Conservation (phyloP, 768 basidiomycete species). For the Brasilioporus rufonigricans region DNA sequence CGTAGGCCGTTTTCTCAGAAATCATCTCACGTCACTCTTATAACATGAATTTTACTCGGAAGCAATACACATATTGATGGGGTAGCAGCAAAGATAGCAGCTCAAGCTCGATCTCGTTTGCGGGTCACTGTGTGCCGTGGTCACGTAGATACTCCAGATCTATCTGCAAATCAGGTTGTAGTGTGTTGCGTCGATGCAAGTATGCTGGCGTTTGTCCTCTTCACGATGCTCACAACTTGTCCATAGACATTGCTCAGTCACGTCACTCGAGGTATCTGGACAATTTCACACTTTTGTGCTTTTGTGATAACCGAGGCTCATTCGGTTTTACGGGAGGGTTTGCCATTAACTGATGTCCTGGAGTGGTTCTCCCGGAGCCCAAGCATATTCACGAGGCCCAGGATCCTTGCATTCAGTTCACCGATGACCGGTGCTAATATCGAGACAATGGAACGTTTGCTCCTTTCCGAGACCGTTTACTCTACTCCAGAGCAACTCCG, state of each 20-base stretch:
- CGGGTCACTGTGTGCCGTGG: slow-evolving; percentile 14
- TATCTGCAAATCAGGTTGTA: slow-evolving; percentile 34
- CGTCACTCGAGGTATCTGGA: slow-evolving; percentile 35
- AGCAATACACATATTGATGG: slow-evolving; percentile 11
- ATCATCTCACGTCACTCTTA: background rate
- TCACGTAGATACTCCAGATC: slow-evolving; percentile 14
- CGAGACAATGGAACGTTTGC: slow-evolving; percentile 37
- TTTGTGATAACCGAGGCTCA: slow-evolving; percentile 46
- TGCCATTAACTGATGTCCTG: slow-evolving; percentile 44
- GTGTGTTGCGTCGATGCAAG: slow-evolving; percentile 42
- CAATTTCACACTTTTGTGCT: slow-evolving; percentile 43
- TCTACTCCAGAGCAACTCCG: slow-evolving; percentile 34
- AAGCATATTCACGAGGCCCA: slow-evolving; percentile 37
- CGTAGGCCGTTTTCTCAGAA: slow-evolving; percentile 10
- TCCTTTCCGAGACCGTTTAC: slow-evolving; percentile 42
- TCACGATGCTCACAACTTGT: slow-evolving; percentile 3
- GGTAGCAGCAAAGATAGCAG: slow-evolving; percentile 13
- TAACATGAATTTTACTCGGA: slow-evolving; percentile 10
- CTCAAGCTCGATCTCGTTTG: slow-evolving; percentile 12
- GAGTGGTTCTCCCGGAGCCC: slow-evolving; percentile 42
- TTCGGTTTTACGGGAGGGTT: slow-evolving; percentile 35
- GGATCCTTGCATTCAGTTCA: slow-evolving; percentile 41
- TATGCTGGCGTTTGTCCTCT: slow-evolving; percentile 4
- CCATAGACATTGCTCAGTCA: slow-evolving; percentile 41
- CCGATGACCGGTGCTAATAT: slow-evolving; percentile 29